Base-by-base conservation (phyloP, 108 stramenopile genomes). In the Conticribra weissflogii region DNA sequence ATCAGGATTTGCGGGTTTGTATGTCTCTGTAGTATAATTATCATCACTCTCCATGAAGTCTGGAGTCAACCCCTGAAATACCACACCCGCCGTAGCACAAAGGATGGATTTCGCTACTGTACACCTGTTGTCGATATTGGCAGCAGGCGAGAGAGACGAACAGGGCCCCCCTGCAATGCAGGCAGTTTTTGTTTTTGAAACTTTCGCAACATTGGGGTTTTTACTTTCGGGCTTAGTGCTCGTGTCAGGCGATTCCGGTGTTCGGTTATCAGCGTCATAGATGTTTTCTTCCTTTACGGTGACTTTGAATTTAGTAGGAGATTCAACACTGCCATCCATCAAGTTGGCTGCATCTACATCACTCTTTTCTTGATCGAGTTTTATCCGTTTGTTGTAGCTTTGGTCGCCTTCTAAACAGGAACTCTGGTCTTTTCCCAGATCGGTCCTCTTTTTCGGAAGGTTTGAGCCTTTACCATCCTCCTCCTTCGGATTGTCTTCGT, bases 51-150 rank as follows among this genome's bases (percentile, higher is more conserved):
- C 44, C 45, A 47, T 61, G n/a, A 53, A 66, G 17, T 75, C 54
- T 3, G 90, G 88, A 41, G 90, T 87, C 25, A 83, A 67, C 24
- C 70, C 73, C 12, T 77, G 75, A 71, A 91, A 88, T 19, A 77
- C 84, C 16, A 83, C 62, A 23, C 82, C 84, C 30, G 85, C 88
- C 0, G 87, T 85, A 0, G 88, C 83, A 33, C 90, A 86, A 9
- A 94, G 60, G 31, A 91, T 81, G 36, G 93, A 90, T 4, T 87
- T 70, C 21, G 86, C 83, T 9, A 64, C 66, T 18, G 71, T 83
- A 44, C 33, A 33, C 33, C 51, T 24, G 34, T 25, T 65, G 24
- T 36, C 64, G 17, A 52, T 21, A 23, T 28, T 19, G 0, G 31
- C 29, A 17, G 31, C 12, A 49, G 50, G 2, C 1, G 9, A 2